Conservation (phyloP, 805 yeast genomes). For the Starmera dryadoides region DNA sequence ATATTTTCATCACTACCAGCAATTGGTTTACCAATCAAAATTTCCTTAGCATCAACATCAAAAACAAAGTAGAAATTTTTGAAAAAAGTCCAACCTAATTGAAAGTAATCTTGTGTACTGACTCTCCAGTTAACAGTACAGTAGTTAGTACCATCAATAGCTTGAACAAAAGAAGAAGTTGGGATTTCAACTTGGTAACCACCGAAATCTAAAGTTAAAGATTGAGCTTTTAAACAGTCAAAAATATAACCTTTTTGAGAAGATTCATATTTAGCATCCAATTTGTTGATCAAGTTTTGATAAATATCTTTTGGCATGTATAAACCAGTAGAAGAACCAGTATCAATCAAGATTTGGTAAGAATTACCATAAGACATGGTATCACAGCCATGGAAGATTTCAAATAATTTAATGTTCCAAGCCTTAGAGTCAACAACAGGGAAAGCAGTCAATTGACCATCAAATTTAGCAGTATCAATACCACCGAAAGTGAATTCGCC, state of each 20-base stretch:
- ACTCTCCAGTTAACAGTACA: constrained; percentile 9
- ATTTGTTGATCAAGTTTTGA: constrained; percentile 5
- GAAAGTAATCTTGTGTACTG: constrained; percentile 4
- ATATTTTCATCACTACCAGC: not conserved
- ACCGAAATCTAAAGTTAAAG: constrained; percentile 11
- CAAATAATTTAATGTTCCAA: constrained; percentile 19
- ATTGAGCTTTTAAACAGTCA: constrained; percentile 6
- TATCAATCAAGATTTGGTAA: constrained; percentile 8
- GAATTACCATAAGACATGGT: constrained; percentile 6
- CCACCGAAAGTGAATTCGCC: constrained; percentile 39
- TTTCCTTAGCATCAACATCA: constrained; percentile 8
- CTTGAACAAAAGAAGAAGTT: constrained; percentile 6
- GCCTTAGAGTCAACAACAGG: constrained; percentile 31
- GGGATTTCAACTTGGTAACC: constrained; percentile 6
- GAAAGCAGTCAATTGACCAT: constrained; percentile 31
- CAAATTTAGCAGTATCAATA: constrained; percentile 38
- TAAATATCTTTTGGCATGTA: constrained; percentile 9
- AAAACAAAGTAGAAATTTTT: constrained; percentile 9
- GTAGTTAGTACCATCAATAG: constrained; percentile 7
- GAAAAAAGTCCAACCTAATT: constrained; percentile 13
- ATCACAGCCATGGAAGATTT: constrained; percentile 10
- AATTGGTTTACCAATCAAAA: constrained; percentile 7
- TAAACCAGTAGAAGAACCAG: constrained; percentile 12
- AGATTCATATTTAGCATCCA: constrained; percentile 9
- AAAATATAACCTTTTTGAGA: constrained; percentile 7